Conservation (phyloP, 257 asterid species). For the Apocynum venetum region DNA sequence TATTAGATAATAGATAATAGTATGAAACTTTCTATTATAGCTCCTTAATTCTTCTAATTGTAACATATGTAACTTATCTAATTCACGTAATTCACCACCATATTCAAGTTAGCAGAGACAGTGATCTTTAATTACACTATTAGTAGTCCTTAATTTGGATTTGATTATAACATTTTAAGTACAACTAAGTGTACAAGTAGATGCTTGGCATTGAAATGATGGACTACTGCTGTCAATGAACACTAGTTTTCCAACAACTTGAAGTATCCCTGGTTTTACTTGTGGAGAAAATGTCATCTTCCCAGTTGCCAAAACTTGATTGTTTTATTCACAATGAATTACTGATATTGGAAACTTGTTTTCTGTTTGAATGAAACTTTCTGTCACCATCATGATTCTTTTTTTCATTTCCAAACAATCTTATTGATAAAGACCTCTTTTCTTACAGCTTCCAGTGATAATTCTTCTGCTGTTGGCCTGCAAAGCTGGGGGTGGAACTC, state of each 20-base stretch:
- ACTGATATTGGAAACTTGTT: neutral
- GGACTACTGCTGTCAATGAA: neutral
- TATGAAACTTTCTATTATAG: too few species aligned
- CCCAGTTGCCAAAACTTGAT: neutral
- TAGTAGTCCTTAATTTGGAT: too few species aligned
- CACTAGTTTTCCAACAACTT: neutral
- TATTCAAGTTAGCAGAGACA: too few species aligned
- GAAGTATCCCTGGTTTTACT: neutral
- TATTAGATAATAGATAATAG: too few species aligned
- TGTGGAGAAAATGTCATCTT: neutral
- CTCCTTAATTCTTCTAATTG: too few species aligned
- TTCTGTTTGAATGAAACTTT: neutral
- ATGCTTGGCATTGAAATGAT: too few species aligned
- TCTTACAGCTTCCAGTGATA: constrained; percentile 30
- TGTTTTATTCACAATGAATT: neutral
- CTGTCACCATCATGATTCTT: neutral
- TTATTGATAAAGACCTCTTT: neutral
- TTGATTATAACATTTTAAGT: too few species aligned
- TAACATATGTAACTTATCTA: too few species aligned
- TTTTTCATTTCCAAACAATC: neutral
- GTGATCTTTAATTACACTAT: too few species aligned
- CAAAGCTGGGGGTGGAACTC: constrained; percentile 33
- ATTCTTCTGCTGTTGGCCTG: constrained; percentile 29
- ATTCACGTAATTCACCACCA: too few species aligned
- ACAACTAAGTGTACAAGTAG: too few species aligned